Evolutionary conservation across 768 basidiomycete genomes (phyloP), one percentile per base, ranked within the genome.

Genomic region (Suillus placidus): DNA sequence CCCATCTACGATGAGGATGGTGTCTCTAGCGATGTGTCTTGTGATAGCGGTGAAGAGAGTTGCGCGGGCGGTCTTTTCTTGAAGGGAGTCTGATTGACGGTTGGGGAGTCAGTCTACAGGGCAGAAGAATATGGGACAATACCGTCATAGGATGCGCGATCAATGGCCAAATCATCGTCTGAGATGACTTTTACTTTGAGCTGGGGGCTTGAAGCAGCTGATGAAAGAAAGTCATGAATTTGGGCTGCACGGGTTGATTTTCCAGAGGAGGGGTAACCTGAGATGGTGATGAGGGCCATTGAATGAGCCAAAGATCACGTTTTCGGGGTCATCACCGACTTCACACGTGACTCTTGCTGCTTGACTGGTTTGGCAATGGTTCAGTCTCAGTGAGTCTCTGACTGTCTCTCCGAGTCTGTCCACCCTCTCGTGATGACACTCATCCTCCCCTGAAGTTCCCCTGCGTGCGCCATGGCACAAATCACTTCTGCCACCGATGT

Each of bases 271-370:
- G 97, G 97, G 78, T 84, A 96, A 18, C 97, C 97, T 35, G 92
- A 85, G 47, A 99, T 81, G 2, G 95, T 97, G 69, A 99, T 81
- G 49, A 97, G 83, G n/a, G 97, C 94, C 97, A 98, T 97, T 54
- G 7, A 13, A 34, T 9, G n/a, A 34, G 49, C 42, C 42, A 16
- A 45, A 45, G 43, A 45, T 45, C 42, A 43, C 42, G 3, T 43
- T 43, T 9, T 43, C 42, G 42, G 26, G 26, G 26, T 26, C 26
- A 26, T 26, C 26, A 1, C 26, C 26, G 26, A 26, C 26, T 26
- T 26, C 26, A 26, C 26, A 26, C 26, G 26, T 26, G 26, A 26
- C 26, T 26, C 26, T 26, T 26, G 26, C 26, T 26, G 26, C 26
- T 26, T 26, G 26, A 26, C 26, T 26, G n/a, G n/a, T n/a, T 45